Conservation (phyloP, 257 asterid species). For the Ocimum tenuiflorum region DNA sequence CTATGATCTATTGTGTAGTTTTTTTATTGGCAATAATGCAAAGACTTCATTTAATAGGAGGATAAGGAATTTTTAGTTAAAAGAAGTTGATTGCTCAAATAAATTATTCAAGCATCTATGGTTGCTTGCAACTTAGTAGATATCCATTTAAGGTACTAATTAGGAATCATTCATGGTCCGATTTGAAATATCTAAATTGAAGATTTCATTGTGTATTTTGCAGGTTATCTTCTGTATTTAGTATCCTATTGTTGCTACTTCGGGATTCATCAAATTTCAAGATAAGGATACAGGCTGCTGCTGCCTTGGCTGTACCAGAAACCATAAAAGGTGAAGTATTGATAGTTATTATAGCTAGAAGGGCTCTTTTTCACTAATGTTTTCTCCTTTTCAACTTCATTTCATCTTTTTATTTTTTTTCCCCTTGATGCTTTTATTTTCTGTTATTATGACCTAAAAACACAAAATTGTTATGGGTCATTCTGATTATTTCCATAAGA, state of each 20-base stretch:
- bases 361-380: conserved; percentile 6
- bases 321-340: conserved; percentile 50
- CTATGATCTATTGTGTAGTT: not conserved
- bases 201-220: conserved; percentile 20
- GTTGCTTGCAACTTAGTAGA: not conserved
- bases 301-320: conserved; percentile 95
- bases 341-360: conserved; percentile 6
- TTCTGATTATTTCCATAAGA: not conserved
- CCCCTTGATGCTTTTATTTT: not conserved
- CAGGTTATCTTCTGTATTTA: conserved; percentile 89
- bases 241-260: conserved; percentile 72
- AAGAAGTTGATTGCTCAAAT: not conserved
- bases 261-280: conserved; percentile 91
- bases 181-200: not conserved
- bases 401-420: not conserved
- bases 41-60: not conserved
- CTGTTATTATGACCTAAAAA: not conserved
- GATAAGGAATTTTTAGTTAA: not conserved
- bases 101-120: not conserved
- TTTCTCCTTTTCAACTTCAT: conserved; percentile 5
- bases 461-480: not conserved
- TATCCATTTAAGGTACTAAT: not conserved
- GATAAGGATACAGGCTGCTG: conserved; percentile 95
- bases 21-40: not conserved
- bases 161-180: not conserved